phyloP scores from a whole-genome alignment of 495 filamentous ascomycete genomes.

The Podospora australis region DNA sequence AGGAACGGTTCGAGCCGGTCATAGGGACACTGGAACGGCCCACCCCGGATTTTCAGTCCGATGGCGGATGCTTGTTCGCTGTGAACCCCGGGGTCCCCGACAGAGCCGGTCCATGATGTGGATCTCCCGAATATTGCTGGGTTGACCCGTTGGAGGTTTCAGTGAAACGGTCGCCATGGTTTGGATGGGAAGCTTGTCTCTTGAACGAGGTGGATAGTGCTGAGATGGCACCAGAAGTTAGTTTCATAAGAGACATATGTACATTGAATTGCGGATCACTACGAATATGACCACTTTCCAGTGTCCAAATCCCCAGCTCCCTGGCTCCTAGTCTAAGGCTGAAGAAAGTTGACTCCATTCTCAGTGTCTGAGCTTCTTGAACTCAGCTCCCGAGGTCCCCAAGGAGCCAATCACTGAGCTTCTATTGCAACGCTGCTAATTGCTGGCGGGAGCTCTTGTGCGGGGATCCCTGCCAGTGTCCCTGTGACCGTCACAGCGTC shows the following conservation, averaged over 20 bases:
- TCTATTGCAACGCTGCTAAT: constrained; percentile 16
- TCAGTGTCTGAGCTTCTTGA: neutral
- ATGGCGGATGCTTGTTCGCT: constrained; percentile 13
- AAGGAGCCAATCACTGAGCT: constrained; percentile 26
- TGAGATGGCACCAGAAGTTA: neutral
- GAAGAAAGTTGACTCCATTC: constrained; percentile 2
- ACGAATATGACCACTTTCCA: neutral
- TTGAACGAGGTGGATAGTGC: too few species aligned
- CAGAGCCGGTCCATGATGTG: neutral
- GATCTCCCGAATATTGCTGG: neutral
- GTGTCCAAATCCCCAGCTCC: neutral
- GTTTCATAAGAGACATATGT: neutral
- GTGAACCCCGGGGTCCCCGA: neutral
- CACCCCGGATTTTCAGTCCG: constrained; percentile 5
- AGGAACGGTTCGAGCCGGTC: too few species aligned
- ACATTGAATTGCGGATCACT: neutral
- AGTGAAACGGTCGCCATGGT: neutral
- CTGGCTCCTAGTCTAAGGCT: neutral
- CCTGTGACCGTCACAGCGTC: constrained; percentile 19
- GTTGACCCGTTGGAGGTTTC: neutral
- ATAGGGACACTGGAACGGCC: neutral
- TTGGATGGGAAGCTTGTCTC: neutral
- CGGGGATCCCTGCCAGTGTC: constrained; percentile 25
- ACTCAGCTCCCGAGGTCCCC: neutral
- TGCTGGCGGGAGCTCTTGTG: constrained; percentile 12